A percentile compares a stretch with the other conserved stretches of the same genome.
Evolutionary conservation across 768 basidiomycete genomes (phyloP).

Genomic region (Kwoniella dejecticola): DNA sequence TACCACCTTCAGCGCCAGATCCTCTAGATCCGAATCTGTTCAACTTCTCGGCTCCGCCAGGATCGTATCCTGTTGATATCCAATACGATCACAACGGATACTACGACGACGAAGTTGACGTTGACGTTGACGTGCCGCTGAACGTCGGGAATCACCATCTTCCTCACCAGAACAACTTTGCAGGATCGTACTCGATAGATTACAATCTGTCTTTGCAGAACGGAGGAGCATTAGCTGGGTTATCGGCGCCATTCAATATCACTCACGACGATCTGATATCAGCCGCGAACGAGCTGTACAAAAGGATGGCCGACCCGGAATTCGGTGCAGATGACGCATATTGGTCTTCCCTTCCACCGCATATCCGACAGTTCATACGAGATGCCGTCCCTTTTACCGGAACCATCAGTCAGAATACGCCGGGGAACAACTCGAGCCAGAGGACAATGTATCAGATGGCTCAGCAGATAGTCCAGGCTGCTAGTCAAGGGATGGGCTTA

Average conservation of each 20-base stretch:
- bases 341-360: slow-evolving; percentile 69
- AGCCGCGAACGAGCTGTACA: slow-evolving; percentile 66
- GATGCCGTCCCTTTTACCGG: slow-evolving; percentile 58
- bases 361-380: slow-evolving; percentile 70
- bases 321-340: slow-evolving; percentile 65
- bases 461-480: slow-evolving; percentile 62
- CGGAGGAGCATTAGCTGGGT: slow-evolving; percentile 19
- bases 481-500: slow-evolving; percentile 51
- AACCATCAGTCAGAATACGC: slow-evolving; percentile 44
- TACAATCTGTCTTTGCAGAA: slow-evolving; percentile 29
- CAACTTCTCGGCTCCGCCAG: slow-evolving; percentile 34
- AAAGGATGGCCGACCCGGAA: slow-evolving; percentile 60
- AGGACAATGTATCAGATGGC: slow-evolving; percentile 70
- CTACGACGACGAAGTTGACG: slow-evolving; percentile 42
- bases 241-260: slow-evolving; percentile 35
- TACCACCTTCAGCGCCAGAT: slow-evolving; percentile 17
- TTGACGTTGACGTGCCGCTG: slow-evolving; percentile 26
- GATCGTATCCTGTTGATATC: slow-evolving; percentile 40
- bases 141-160: slow-evolving; percentile 15
- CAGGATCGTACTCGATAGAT: slow-evolving; percentile 33
- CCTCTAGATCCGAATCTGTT: slow-evolving; percentile 34
- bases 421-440: slow-evolving; percentile 59
- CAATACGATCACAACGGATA: slow-evolving; percentile 39
- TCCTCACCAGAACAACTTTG: slow-evolving; percentile 28
- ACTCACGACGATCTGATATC: slow-evolving; percentile 66